These are phyloP conservation scores for Discostella stelligeroides DNA, from an alignment of 108 stramenopile species.

Conservation along the genomic window DNA sequence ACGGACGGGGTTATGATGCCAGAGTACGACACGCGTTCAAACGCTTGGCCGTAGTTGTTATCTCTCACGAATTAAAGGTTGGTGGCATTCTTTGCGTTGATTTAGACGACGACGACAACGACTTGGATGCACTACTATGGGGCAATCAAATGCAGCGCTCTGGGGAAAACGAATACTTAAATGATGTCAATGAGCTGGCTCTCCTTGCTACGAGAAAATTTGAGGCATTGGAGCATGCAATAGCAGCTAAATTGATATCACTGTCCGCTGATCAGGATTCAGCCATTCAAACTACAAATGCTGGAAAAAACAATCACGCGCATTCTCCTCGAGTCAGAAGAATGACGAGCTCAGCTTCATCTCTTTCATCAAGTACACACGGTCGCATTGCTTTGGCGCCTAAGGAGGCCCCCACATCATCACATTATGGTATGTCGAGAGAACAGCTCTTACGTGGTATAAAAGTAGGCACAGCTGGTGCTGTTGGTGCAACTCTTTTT, in stretches of 20 bases:
- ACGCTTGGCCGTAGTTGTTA: constrained; percentile 74
- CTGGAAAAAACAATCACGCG: not conserved
- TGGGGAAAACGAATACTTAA: constrained; percentile 11
- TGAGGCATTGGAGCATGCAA: constrained; percentile 78
- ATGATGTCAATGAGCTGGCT: constrained; percentile 39
- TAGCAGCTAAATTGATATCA: constrained; percentile 68
- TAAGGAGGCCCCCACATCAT: constrained; percentile 33
- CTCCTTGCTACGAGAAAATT: constrained; percentile 77
- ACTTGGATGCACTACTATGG: constrained; percentile 27
- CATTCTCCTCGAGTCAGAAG: constrained; percentile 3
- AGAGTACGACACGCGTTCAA: constrained; percentile 79
- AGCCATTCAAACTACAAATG: constrained; percentile 3
- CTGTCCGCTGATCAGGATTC: constrained; percentile 41
- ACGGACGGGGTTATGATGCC: constrained; percentile 77
- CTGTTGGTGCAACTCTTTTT: constrained; percentile 73
- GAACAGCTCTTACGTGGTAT: constrained; percentile 69
- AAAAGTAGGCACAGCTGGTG: constrained; percentile 73
- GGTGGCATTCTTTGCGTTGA: constrained; percentile 45
- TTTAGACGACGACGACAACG: constrained; percentile 41
- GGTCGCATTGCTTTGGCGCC: constrained; percentile 48
- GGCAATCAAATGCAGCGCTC: not conserved
- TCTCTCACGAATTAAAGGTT: constrained; percentile 69
- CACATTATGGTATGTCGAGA: constrained; percentile 52
- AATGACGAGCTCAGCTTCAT: constrained; percentile 5
- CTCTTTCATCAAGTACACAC: constrained; percentile 29